Evolutionary conservation across 2,329 filamentous ascomycete species (phyloP).

Genomic region (Alternaria viburni): DNA sequence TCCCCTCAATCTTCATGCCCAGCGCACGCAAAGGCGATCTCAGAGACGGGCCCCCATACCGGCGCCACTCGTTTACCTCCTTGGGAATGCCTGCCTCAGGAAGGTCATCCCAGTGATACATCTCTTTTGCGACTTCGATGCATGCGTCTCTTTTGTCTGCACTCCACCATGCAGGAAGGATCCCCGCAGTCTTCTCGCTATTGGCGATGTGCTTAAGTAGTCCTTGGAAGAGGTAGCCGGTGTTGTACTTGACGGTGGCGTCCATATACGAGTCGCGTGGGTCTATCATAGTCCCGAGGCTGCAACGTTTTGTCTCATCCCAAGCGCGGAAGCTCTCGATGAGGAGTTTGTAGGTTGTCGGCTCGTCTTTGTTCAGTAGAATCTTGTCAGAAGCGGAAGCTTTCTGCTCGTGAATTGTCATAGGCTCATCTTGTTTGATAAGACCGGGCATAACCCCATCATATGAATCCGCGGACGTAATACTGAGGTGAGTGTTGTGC

Average conservation of each 20-base stretch:
- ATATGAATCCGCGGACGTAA: too few species aligned
- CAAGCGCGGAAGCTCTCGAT: not conserved
- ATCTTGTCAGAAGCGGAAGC: too few species aligned
- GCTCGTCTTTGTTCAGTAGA: not conserved
- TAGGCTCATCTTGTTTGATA: too few species aligned
- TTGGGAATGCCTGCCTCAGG: not conserved
- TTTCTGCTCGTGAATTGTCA: too few species aligned
- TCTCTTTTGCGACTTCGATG: not conserved
- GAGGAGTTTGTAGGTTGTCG: not conserved
- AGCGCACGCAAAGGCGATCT: not conserved
- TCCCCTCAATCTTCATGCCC: not conserved
- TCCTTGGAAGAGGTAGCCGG: not conserved
- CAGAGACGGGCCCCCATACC: not conserved
- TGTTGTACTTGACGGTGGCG: not conserved
- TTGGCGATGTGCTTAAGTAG: not conserved
- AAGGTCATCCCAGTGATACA: not conserved
- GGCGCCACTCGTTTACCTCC: not conserved
- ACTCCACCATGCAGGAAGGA: not conserved
- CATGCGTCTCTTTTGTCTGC: not conserved
- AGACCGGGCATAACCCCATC: too few species aligned
- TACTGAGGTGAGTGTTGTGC: not conserved
- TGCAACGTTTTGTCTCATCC: not conserved
- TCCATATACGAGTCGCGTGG: not conserved
- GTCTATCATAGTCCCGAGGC: not conserved
- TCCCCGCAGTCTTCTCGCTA: not conserved